Evolutionary conservation across 148 eudicot species (phyloP).

Genomic region (Camellia lanceoleosa): DNA sequence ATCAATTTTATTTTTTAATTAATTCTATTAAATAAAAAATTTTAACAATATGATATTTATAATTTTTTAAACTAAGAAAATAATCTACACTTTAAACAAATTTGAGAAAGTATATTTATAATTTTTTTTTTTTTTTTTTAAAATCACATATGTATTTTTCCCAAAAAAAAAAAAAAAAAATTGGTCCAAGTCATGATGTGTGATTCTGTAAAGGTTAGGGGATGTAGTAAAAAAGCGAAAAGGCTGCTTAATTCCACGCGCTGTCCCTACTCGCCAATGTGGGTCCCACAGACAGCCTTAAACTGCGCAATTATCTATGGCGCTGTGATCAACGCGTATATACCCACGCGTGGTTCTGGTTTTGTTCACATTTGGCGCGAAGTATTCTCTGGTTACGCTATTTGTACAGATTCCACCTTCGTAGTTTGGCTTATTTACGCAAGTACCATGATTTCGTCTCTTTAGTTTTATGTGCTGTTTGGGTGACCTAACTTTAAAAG

Average conservation of each 20-base stretch:
- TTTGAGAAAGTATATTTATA: no score
- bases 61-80: no score
- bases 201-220: slow-evolving; percentile 20
- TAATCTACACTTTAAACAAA: no score
- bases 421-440: not conserved
- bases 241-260: slow-evolving; percentile 31
- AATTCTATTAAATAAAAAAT: no score
- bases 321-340: not conserved
- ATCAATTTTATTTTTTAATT: no score
- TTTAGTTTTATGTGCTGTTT: no score
- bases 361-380: not conserved
- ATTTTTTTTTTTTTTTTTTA: no score
- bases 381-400: not conserved
- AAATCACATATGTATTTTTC: not conserved
- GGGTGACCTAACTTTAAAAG: no score
- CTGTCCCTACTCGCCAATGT: slow-evolving; percentile 25
- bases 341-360: slow-evolving; percentile 2
- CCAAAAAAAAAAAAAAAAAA: not conserved
- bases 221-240: not conserved
- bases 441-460: no score
- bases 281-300: slow-evolving; percentile 16
- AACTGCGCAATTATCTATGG: slow-evolving; percentile 18
- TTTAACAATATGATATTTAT: no score
- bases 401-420: not conserved
- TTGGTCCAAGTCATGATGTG: slow-evolving; percentile 16